Conservation (phyloP, 1,284 basidiomycete species). For the Abortiporus biennis region DNA sequence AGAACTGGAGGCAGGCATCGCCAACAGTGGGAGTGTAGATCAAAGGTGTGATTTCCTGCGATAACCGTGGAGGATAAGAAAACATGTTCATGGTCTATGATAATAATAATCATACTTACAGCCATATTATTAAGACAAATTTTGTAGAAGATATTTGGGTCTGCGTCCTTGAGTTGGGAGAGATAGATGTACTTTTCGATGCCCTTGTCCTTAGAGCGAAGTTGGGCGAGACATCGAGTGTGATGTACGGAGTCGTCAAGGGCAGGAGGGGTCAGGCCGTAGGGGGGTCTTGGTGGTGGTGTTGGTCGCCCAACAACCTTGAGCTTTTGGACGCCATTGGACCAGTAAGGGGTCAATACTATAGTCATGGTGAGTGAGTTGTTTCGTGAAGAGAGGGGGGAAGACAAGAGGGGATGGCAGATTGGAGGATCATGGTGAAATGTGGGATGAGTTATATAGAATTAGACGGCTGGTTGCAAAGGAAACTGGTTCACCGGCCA, state of each 20-base stretch:
- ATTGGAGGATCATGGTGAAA: too few species aligned
- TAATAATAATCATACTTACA: too few species aligned
- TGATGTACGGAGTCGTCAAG: conserved; percentile 51
- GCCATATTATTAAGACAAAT: conserved; percentile 64
- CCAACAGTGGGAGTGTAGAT: conserved; percentile 94
- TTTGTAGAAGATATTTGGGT: conserved; percentile 71
- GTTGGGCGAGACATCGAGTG: conserved; percentile 58
- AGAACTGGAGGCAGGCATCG: conserved; percentile 84
- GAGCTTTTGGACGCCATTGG: conserved; percentile 61
- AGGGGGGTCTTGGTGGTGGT: conserved; percentile 29
- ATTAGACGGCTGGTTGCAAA: too few species aligned
- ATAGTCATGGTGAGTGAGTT: conserved; percentile 43
- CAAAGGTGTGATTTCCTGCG: conserved; percentile 69
- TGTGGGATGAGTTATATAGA: too few species aligned
- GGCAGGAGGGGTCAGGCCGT: conserved; percentile 61
- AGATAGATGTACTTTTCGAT: conserved; percentile 85
- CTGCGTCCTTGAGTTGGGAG: conserved; percentile 64
- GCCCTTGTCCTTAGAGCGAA: conserved; percentile 65
- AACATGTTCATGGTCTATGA: neutral
- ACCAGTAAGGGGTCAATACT: conserved; percentile 64
- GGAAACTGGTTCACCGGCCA: too few species aligned
- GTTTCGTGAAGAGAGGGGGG: neutral
- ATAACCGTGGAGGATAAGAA: too few species aligned
- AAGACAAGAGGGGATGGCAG: neutral
- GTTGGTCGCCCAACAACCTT: conserved; percentile 41